Percentiles rank a stretch among this genome's conserved stretches.
Conservation (phyloP, 768 basidiomycete species). For the Arthromyces matolae region DNA sequence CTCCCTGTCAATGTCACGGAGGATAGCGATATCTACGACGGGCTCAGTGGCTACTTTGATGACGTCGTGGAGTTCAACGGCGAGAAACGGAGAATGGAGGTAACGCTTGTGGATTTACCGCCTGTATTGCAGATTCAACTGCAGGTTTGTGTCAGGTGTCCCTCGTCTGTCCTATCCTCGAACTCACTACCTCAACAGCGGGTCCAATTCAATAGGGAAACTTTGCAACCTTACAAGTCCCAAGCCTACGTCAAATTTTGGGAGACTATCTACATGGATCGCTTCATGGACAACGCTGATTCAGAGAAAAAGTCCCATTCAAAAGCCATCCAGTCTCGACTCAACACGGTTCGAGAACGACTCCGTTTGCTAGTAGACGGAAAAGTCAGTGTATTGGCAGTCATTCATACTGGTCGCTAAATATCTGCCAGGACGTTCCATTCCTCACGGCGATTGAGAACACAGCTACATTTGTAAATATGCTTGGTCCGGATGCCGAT, state of each 20-base stretch:
- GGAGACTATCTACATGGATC: slow-evolving; percentile 85
- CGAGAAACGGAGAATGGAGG: slow-evolving; percentile 82
- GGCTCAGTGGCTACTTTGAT: slow-evolving; percentile 86
- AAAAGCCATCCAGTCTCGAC: slow-evolving; percentile 63
- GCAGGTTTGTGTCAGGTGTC: slow-evolving; percentile 56
- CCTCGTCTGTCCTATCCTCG: not conserved
- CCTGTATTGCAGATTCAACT: slow-evolving; percentile 93
- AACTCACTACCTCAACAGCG: slow-evolving; percentile 43
- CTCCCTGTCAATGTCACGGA: slow-evolving; percentile 91
- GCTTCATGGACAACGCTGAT: slow-evolving; percentile 80
- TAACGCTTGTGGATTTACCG: slow-evolving; percentile 81
- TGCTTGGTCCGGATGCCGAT: slow-evolving; percentile 37
- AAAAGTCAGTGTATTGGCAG: slow-evolving; percentile 47
- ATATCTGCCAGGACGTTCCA: slow-evolving; percentile 49
- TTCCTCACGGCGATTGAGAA: slow-evolving; percentile 53
- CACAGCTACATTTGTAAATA: slow-evolving; percentile 55
- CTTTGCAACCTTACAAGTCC: slow-evolving; percentile 89
- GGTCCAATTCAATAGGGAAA: slow-evolving; percentile 92
- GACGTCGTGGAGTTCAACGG: slow-evolving; percentile 86
- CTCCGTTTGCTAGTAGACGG: slow-evolving; percentile 64
- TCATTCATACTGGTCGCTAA: not conserved
- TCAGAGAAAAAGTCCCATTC: slow-evolving; percentile 67
- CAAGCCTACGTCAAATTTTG: slow-evolving; percentile 93
- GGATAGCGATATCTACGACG: slow-evolving; percentile 92
- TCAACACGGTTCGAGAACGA: slow-evolving; percentile 63